Conservation (phyloP, 2,329 filamentous ascomycete genomes). For the Kalaharituber pfeilii region DNA sequence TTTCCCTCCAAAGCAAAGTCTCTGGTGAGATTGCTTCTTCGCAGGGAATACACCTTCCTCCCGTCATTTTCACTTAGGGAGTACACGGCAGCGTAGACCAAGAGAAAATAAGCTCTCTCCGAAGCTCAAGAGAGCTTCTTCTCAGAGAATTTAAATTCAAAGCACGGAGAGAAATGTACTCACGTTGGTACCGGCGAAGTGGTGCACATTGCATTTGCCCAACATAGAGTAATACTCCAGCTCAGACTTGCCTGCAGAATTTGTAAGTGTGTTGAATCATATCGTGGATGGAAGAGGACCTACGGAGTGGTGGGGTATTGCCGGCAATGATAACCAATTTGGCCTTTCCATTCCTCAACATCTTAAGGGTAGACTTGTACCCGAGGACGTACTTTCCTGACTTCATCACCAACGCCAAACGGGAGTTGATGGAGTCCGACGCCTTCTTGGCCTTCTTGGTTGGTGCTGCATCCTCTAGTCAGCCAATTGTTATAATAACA, state of each 20-base stretch:
- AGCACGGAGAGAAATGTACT: slow-evolving; percentile 33
- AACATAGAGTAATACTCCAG: slow-evolving; percentile 91
- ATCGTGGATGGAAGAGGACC: background rate
- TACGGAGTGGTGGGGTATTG: slow-evolving; percentile 89
- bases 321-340: slow-evolving; percentile 84
- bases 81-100: background rate
- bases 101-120: slow-evolving; percentile 1
- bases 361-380: slow-evolving; percentile 81
- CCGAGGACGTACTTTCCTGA: slow-evolving; percentile 41
- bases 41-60: slow-evolving; percentile 41
- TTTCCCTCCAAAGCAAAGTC: slow-evolving; percentile 69
- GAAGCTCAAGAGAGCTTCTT: background rate
- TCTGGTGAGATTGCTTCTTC: slow-evolving; percentile 53
- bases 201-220: slow-evolving; percentile 87
- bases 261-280: background rate
- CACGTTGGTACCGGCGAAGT: slow-evolving; percentile 98
- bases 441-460: slow-evolving; percentile 71
- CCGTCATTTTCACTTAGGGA: slow-evolving; percentile 1
- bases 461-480: slow-evolving; percentile 35
- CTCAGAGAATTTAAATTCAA: slow-evolving; percentile 5
- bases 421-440: slow-evolving; percentile 59
- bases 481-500: background rate
- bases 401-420: slow-evolving; percentile 53
- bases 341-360: slow-evolving; percentile 85
- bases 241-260: slow-evolving; percentile 60